phyloP scores from a whole-genome alignment of 139 green algal species.

The Chlamydomonas urium region DNA sequence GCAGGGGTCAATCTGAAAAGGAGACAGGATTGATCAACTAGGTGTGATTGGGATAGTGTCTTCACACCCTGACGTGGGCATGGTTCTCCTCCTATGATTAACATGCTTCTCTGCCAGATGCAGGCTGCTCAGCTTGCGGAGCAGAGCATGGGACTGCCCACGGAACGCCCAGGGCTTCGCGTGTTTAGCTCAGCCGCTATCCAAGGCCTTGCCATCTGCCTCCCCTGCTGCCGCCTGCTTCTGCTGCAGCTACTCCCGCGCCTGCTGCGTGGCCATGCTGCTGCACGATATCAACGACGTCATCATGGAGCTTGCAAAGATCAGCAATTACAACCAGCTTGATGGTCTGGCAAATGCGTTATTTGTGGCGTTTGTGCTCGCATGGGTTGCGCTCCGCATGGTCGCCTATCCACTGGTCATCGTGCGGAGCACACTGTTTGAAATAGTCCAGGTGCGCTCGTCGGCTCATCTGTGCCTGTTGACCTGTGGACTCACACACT shows the following conservation, averaged over 20 bases:
- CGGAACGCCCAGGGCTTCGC: too few relatives aligned
- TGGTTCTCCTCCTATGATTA: too few relatives aligned
- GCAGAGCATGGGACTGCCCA: too few relatives aligned
- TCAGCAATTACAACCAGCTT: slow-evolving; percentile 53
- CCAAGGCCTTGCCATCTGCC: too few relatives aligned
- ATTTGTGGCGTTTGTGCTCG: slow-evolving; percentile 37
- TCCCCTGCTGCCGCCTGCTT: neutral
- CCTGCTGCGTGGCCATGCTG: slow-evolving; percentile 73
- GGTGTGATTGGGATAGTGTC: too few relatives aligned
- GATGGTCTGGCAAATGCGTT: slow-evolving; percentile 42
- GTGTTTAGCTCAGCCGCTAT: too few relatives aligned
- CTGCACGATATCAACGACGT: slow-evolving; percentile 69
- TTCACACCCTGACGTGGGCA: too few relatives aligned
- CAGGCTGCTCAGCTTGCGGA: too few relatives aligned
- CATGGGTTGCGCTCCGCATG: slow-evolving; percentile 53
- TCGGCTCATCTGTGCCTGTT: neutral
- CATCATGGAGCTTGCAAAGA: slow-evolving; percentile 46
- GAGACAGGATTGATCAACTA: too few relatives aligned
- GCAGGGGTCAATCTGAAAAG: too few relatives aligned
- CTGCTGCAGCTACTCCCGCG: slow-evolving; percentile 53
- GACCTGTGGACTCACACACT: neutral
- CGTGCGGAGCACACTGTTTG: neutral
- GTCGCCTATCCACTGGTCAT: neutral
- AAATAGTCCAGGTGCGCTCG: neutral
- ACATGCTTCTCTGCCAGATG: too few relatives aligned